Evolutionary conservation across 2,329 filamentous ascomycete species (phyloP).

Genomic region (Grosmannia serpens): DNA sequence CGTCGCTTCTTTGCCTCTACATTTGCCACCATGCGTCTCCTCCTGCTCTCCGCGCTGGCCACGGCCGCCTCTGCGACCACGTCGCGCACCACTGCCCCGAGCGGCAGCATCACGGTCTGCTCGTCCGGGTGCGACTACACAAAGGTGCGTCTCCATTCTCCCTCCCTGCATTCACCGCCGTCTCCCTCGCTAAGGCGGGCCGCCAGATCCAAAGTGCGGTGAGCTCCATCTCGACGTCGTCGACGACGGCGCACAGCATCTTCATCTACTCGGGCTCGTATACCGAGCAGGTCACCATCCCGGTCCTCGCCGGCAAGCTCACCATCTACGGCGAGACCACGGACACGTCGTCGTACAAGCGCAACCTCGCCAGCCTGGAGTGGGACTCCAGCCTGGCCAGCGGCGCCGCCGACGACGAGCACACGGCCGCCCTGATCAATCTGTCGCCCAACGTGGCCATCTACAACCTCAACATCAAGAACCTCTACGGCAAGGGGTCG

Average conservation of each 20-base stretch:
- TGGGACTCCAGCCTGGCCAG: conserved; percentile 33
- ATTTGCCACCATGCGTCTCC: not conserved
- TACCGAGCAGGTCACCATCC: conserved; percentile 46
- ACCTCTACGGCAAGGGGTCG: conserved; percentile 32
- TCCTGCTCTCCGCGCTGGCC: not conserved
- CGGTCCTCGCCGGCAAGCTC: conserved; percentile 32
- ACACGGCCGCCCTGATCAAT: conserved; percentile 32
- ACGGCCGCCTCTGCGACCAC: not conserved
- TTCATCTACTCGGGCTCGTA: conserved; percentile 53
- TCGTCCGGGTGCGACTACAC: conserved; percentile 1
- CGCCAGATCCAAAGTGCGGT: conserved; percentile 40
- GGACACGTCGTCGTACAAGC: conserved; percentile 36
- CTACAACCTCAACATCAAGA: conserved; percentile 48
- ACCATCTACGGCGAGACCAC: conserved; percentile 43
- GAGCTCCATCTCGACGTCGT: conserved; percentile 40
- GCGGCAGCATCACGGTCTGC: conserved; percentile 10
- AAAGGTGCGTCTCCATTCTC: not conserved
- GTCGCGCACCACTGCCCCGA: not conserved
- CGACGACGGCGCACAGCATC: conserved; percentile 41
- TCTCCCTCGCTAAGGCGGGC: not conserved
- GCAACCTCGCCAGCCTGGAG: conserved; percentile 45
- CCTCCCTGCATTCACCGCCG: not conserved
- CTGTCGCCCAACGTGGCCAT: conserved; percentile 40
- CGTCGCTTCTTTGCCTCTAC: not conserved
- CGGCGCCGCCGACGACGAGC: conserved; percentile 36